A percentile compares a stretch with the other conserved stretches of the same genome.
Conservation (phyloP, 192 early-diverging fungal genomes). For the Coemansia sp. region DNA sequence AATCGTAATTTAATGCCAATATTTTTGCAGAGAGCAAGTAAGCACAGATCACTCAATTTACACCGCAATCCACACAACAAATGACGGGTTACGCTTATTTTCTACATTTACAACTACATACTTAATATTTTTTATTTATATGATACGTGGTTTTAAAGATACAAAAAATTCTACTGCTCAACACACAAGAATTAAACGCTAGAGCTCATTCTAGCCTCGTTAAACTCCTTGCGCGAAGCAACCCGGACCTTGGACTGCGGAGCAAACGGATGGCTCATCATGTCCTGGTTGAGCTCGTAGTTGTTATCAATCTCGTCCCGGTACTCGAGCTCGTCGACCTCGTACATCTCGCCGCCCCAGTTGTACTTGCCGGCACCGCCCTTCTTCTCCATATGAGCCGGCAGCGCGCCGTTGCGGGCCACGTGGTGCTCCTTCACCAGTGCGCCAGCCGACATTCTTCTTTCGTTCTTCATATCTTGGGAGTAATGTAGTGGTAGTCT, state of each 20-base stretch:
- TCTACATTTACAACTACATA: too few relatives aligned
- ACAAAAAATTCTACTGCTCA: too few relatives aligned
- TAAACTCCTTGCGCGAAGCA: neutral
- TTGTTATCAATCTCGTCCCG: neutral
- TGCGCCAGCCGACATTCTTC: conserved; percentile 2
- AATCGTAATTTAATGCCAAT: too few relatives aligned
- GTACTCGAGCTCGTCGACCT: neutral
- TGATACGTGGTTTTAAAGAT: too few relatives aligned
- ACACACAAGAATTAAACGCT: too few relatives aligned
- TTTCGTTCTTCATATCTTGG: neutral
- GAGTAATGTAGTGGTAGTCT: neutral
- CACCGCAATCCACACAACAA: too few relatives aligned
- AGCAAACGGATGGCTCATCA: neutral
- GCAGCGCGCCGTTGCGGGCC: conserved; percentile 1
- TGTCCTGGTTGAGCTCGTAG: neutral
- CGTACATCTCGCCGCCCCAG: neutral
- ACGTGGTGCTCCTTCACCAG: neutral
- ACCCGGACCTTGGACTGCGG: conserved; percentile 1
- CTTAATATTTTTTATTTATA: too few relatives aligned
- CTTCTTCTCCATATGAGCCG: conserved; percentile 1
- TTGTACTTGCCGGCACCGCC: conserved; percentile 4
- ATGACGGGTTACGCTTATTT: too few relatives aligned
- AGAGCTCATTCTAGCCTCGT: neutral
- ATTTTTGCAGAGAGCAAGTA: too few relatives aligned
- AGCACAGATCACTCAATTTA: too few relatives aligned